phyloP scores from a whole-genome alignment of 2,329 filamentous ascomycete species.

The Rhynchosporium agropyri region DNA sequence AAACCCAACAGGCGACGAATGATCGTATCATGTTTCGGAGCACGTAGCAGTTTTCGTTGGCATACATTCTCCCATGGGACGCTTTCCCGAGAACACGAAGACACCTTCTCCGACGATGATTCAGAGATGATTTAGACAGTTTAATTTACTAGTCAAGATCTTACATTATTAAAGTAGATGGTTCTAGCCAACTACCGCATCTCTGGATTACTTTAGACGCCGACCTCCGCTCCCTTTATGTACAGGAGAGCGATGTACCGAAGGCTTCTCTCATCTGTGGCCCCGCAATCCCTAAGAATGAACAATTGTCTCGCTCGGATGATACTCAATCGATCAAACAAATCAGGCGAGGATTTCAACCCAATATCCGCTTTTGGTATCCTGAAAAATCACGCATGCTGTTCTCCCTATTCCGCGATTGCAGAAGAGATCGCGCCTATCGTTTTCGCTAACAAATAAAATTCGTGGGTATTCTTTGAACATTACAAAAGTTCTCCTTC shows the following conservation, averaged over 20 bases:
- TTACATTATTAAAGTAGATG: slow-evolving; percentile 2
- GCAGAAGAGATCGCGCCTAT: background rate
- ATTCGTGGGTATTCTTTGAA: slow-evolving; percentile 26
- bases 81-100: too few relatives aligned
- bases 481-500: slow-evolving; percentile 11
- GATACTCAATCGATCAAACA: background rate
- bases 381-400: slow-evolving; percentile 11
- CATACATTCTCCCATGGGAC: too few relatives aligned
- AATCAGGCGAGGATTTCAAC: slow-evolving; percentile 5
- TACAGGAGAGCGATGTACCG: slow-evolving; percentile 4
- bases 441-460: slow-evolving; percentile 19
- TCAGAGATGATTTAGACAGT: too few relatives aligned
- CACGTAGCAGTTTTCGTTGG: too few relatives aligned
- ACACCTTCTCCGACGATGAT: too few relatives aligned
- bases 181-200: background rate
- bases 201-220: slow-evolving; percentile 5
- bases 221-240: background rate
- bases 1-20: too few relatives aligned
- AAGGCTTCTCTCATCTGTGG: slow-evolving; percentile 6
- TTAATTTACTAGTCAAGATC: slow-evolving; percentile 1
- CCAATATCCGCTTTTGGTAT: slow-evolving; percentile 17
- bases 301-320: background rate
- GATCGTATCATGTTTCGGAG: too few relatives aligned
- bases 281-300: background rate
- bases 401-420: background rate